A percentile compares a stretch with the other conserved stretches of the same genome.
Evolutionary conservation across 2,329 filamentous ascomycete species (phyloP).

Genomic region (Tolypocladium sp.): DNA sequence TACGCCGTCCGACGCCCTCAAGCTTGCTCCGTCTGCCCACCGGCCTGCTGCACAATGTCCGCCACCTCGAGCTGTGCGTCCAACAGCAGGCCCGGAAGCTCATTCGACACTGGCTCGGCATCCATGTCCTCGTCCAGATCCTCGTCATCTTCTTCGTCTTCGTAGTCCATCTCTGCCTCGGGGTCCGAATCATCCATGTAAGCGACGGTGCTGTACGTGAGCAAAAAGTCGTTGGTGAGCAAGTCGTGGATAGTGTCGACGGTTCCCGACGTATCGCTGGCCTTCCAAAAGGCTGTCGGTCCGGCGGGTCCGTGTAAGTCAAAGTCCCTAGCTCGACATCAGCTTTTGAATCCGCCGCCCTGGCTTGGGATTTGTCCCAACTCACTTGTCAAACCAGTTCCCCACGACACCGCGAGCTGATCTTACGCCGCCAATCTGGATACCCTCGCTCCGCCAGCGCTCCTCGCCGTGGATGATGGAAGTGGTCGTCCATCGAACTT

Average conservation of each 20-base stretch:
- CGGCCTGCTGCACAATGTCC: slow-evolving; percentile 5
- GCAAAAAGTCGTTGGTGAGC: slow-evolving; percentile 20
- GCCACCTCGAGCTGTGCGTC: slow-evolving; percentile 13
- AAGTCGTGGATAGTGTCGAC: slow-evolving; percentile 17
- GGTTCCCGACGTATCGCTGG: slow-evolving; percentile 37
- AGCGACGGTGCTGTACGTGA: slow-evolving; percentile 15
- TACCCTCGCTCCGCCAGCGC: slow-evolving; percentile 66
- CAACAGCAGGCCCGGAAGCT: slow-evolving; percentile 14
- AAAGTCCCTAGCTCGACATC: slow-evolving; percentile 40
- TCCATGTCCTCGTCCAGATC: slow-evolving; percentile 16
- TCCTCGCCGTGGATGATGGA: slow-evolving; percentile 56
- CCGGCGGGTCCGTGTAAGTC: slow-evolving; percentile 61
- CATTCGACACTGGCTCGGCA: slow-evolving; percentile 13
- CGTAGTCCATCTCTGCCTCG: slow-evolving; percentile 18
- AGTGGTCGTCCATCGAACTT: slow-evolving; percentile 65
- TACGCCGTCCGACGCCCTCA: background rate
- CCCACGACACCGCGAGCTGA: slow-evolving; percentile 62
- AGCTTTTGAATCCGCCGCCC: background rate
- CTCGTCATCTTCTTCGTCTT: slow-evolving; percentile 17
- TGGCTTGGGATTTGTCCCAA: background rate
- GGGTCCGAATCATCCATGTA: slow-evolving; percentile 10
- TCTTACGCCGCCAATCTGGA: slow-evolving; percentile 61
- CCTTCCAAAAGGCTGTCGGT: slow-evolving; percentile 72
- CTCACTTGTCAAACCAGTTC: slow-evolving; percentile 68
- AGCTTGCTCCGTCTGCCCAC: background rate